Conservation (phyloP, 257 asterid genomes). For the Avicennia marina region DNA sequence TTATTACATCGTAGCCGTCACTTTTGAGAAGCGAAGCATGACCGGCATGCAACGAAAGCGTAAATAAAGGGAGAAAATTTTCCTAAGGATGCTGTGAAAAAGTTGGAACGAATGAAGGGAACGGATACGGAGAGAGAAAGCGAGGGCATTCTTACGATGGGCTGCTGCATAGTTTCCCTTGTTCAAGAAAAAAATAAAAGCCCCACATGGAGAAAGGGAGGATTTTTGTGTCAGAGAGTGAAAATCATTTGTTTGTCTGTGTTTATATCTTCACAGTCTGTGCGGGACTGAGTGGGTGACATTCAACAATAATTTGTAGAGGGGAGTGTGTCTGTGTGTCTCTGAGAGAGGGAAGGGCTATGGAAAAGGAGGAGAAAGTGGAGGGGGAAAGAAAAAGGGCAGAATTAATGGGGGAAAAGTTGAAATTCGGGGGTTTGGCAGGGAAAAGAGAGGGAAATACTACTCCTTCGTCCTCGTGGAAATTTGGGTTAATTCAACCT, state of each 20-base stretch:
- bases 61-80: slow-evolving; percentile 17
- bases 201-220: too few relatives aligned
- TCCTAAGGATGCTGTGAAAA: slow-evolving; percentile 4
- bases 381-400: slow-evolving; percentile 29
- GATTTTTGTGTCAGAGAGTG: too few relatives aligned
- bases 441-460: slow-evolving; percentile 62
- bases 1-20: slow-evolving; percentile 26
- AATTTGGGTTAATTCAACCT: slow-evolving; percentile 45
- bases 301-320: too few relatives aligned
- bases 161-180: too few relatives aligned
- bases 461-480: slow-evolving; percentile 81
- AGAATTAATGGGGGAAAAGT: slow-evolving; percentile 40
- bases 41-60: slow-evolving; percentile 39
- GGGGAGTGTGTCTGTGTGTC: too few relatives aligned
- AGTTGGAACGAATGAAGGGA: too few relatives aligned
- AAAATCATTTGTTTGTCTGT: too few relatives aligned
- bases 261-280: too few relatives aligned
- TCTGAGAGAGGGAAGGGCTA: slow-evolving; percentile 2
- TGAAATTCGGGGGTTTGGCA: slow-evolving; percentile 52
- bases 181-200: too few relatives aligned
- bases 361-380: slow-evolving; percentile 36
- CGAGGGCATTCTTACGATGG: too few relatives aligned
- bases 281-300: too few relatives aligned
- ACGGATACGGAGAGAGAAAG: slow-evolving; percentile 11
- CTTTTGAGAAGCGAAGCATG: slow-evolving; percentile 30